Base-by-base conservation (phyloP, 108 stramenopile species). In the Parietichytrium sp. region DNA sequence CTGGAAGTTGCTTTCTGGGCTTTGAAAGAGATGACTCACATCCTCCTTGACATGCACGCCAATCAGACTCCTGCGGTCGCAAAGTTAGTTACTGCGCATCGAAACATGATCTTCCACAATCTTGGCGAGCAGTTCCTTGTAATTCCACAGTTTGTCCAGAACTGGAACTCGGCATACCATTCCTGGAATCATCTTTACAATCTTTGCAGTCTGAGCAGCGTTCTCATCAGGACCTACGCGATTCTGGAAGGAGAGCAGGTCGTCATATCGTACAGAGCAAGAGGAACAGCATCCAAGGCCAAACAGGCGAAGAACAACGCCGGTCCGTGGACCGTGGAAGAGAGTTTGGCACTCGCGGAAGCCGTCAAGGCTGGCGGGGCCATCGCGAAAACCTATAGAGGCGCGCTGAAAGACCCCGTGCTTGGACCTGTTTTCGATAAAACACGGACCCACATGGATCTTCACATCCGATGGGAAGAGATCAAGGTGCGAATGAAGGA, bases 331-430 rank as follows among this genome's bases (percentile, higher is more conserved):
- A 45, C 61, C 61, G 42, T 2, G 12, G 61, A 72, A 10, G 61
- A 72, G 42, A 72, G 38, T 15, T 23, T 72, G 61, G 61, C 61
- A 6, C 61, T 72, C 61, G 61, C 42, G 6, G 61, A 72, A 42
- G 61, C 42, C 42, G 61, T 72, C 61, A 72, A 72, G 20, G 16
- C 36, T 6, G 61, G 15, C 13, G 61, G 29, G 2, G 42, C 38
- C 20, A 45, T 72, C 25, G 16, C 38, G n/a, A 72, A 72, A 42
- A 45, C 61, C 38, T n/a, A n/a, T n/a, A n/a, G n/a, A n/a, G n/a
- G n/a, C n/a, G n/a, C n/a, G n/a, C 61, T 72, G 38, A 72, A 72
- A 42, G 61, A 72, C 42, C 10, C 36, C 0, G 42, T 42, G 13
- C 42, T 72, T n/a, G 61, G 61, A 13, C 61, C 61, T 1, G 45